These are phyloP conservation scores for Penicillium freii DNA, from an alignment of 2,329 filamentous ascomycete genomes.

Conservation along the genomic window DNA sequence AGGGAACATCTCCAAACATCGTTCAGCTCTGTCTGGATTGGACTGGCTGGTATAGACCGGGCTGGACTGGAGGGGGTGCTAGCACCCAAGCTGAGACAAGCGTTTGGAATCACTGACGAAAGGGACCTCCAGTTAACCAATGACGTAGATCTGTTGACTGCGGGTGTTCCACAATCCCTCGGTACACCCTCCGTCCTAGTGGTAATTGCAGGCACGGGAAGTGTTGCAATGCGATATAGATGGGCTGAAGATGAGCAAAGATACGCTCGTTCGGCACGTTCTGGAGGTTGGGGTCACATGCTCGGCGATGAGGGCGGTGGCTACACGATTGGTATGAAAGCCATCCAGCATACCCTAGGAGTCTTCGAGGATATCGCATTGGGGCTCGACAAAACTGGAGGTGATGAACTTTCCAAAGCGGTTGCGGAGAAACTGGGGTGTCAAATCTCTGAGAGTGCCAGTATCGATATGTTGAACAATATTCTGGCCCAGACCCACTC, in stretches of 20 bases:
- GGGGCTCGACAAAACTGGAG: not conserved
- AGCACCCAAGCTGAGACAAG: constrained; percentile 25
- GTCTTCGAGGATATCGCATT: constrained; percentile 29
- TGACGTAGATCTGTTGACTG: constrained; percentile 43
- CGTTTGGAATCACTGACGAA: constrained; percentile 28
- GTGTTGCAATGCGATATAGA: constrained; percentile 43
- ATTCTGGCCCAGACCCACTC: constrained; percentile 13
- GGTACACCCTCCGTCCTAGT: constrained; percentile 29
- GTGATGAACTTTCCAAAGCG: constrained; percentile 13
- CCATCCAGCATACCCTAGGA: constrained; percentile 34
- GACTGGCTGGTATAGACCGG: constrained; percentile 43
- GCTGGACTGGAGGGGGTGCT: constrained; percentile 30
- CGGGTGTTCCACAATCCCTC: constrained; percentile 20
- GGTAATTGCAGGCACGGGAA: constrained; percentile 47
- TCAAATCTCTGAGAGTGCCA: not conserved
- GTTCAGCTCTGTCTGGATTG: constrained; percentile 41
- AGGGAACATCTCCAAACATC: constrained; percentile 4
- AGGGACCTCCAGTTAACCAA: constrained; percentile 34
- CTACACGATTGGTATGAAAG: constrained; percentile 42
- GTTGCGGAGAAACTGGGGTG: constrained; percentile 17
- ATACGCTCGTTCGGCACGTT: constrained; percentile 33
- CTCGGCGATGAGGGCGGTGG: constrained; percentile 48
- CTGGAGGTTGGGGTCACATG: constrained; percentile 47
- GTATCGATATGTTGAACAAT: constrained; percentile 19
- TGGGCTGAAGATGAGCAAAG: constrained; percentile 7